Percentiles rank a stretch among this genome's conserved stretches.
These are phyloP conservation scores for Erodium trifolium DNA, from an alignment of 441 rosid species.

Conservation along the genomic window DNA sequence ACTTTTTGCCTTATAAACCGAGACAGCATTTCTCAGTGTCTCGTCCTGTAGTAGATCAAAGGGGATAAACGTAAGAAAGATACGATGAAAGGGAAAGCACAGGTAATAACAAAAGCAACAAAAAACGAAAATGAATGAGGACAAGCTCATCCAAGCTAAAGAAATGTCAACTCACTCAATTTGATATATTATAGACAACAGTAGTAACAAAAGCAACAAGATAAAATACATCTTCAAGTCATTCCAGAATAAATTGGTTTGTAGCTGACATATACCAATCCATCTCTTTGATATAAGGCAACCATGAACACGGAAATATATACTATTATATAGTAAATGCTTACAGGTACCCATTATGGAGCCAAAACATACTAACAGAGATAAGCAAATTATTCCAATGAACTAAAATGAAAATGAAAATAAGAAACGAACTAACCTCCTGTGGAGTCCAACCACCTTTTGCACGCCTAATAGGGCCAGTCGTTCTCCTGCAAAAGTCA, in stretches of 20 bases:
- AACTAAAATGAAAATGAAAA: not conserved
- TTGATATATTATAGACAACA: not conserved
- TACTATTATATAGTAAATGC: not conserved
- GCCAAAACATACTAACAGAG: not conserved
- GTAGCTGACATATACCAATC: not conserved
- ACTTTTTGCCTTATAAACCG: conserved; percentile 65
- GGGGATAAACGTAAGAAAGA: conserved; percentile 5
- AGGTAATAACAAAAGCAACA: not conserved
- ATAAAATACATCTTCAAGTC: not conserved
- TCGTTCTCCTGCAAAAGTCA: conserved; percentile 62
- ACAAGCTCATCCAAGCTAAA: not conserved
- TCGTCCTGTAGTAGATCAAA: conserved; percentile 58
- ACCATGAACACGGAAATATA: not conserved
- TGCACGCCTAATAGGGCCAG: conserved; percentile 91
- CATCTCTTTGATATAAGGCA: not conserved
- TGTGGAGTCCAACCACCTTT: conserved; percentile 99
- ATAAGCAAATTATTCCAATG: not conserved
- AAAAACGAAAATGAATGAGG: not conserved
- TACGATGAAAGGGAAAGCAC: not conserved
- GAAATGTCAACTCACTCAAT: not conserved
- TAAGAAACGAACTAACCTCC: conserved; percentile 47
- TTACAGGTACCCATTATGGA: not conserved
- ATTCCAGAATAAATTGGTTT: not conserved
- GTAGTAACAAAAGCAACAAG: not conserved
- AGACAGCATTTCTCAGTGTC: conserved; percentile 75